These are phyloP conservation scores for Pythium biforme DNA, from an alignment of 352 stramenopile species.

Conservation along the genomic window DNA sequence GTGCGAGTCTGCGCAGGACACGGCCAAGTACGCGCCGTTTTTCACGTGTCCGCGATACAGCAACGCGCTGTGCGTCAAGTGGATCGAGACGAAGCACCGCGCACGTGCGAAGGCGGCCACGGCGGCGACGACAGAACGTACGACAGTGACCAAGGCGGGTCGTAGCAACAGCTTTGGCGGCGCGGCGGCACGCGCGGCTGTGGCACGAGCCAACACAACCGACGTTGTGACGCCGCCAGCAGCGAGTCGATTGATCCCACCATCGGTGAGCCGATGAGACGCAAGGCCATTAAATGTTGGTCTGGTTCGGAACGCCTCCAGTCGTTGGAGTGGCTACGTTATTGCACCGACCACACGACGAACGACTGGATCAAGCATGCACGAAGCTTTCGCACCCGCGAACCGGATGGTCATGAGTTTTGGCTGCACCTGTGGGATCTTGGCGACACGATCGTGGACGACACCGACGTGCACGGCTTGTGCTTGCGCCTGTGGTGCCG, in stretches of 20 bases:
- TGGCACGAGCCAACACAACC: neutral
- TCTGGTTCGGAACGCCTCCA: no score
- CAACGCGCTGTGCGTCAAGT: conserved; percentile 61
- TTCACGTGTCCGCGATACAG: conserved; percentile 66
- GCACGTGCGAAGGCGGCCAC: neutral
- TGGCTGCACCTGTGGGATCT: no score
- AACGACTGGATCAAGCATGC: no score
- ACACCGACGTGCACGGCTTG: no score
- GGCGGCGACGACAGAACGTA: neutral
- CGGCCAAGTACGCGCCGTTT: conserved; percentile 35
- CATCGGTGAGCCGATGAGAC: neutral
- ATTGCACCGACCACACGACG: no score
- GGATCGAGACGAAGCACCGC: conserved; percentile 41
- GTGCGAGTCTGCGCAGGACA: conserved; percentile 20
- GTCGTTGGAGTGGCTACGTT: no score
- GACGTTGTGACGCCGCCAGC: neutral
- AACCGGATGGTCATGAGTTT: no score
- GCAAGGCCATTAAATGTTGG: no score
- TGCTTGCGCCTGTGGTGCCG: no score
- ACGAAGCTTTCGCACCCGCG: no score
- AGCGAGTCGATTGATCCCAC: neutral
- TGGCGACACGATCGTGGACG: no score
- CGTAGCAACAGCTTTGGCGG: conserved; percentile 16
- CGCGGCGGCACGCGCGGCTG: neutral
- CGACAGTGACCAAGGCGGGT: neutral